Percentiles rank a stretch among this genome's conserved stretches.
Conservation (phyloP, 2,329 filamentous ascomycete genomes). For the Geosmithia putterillii region DNA sequence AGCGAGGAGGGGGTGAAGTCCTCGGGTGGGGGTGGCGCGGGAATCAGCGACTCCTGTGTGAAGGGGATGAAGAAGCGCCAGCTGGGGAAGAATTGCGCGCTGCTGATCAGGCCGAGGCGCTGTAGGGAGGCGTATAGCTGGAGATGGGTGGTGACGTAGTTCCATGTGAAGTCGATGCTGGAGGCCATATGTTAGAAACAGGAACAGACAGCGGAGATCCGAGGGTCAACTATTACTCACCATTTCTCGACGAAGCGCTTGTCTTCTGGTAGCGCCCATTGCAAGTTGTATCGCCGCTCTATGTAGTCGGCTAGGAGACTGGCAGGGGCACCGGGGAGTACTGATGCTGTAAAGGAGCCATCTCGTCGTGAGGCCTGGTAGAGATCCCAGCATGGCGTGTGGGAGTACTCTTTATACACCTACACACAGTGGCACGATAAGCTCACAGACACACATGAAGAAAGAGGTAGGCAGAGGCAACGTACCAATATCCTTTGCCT, state of each 20-base stretch:
- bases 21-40: slow-evolving; percentile 27
- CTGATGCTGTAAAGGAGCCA: slow-evolving; percentile 15
- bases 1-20: slow-evolving; percentile 25
- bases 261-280: slow-evolving; percentile 9
- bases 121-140: slow-evolving; percentile 41
- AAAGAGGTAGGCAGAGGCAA: background rate
- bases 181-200: background rate
- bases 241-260: background rate
- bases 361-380: slow-evolving; percentile 13
- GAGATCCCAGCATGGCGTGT: slow-evolving; percentile 34
- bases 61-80: slow-evolving; percentile 43
- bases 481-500: slow-evolving; percentile 41
- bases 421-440: slow-evolving; percentile 12
- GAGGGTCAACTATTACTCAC: background rate
- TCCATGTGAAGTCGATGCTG: slow-evolving; percentile 19
- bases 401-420: slow-evolving; percentile 39
- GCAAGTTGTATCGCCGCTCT: slow-evolving; percentile 11
- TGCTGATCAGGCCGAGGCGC: slow-evolving; percentile 32
- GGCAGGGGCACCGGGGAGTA: slow-evolving; percentile 19
- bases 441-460: background rate
- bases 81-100: slow-evolving; percentile 27
- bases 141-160: slow-evolving; percentile 35
- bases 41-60: slow-evolving; percentile 35
- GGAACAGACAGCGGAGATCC: background rate
- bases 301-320: slow-evolving; percentile 14